Base-by-base conservation (phyloP, 2,329 filamentous ascomycete species). In the Paramyrothecium sp. region DNA sequence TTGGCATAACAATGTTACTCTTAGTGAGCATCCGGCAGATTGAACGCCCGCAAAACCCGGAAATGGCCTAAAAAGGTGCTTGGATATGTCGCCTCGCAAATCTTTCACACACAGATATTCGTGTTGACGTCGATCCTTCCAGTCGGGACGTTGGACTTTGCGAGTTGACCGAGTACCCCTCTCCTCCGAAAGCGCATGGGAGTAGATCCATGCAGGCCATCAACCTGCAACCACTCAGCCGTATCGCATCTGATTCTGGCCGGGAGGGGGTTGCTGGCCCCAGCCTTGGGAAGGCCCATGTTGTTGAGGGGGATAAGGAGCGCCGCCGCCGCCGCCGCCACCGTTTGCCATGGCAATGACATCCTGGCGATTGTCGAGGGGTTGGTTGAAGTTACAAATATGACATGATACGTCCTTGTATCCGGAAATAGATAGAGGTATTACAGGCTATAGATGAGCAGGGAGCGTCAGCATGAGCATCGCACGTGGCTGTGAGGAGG, bases 321-420 rank as follows among this genome's bases (percentile, higher is more conserved):
- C 67, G 54, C 71, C 72, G 22, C 65, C 62, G 1, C 65, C 62
- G 1, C 61, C 58, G 2, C 55, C 72, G n/a, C 73, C 76, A 33
- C 75, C 76, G 51, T 75, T 73, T 62, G 70, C 73, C 77, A 85
- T 82, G 55, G 75, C 76, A 68, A 80, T 77, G 52, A 86, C 81
- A 58, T 87, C 84, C 13, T 75, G 81, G 16, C 84, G 76, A 65
- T 81, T 78, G 62, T 83, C 78, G 55, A 89, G 78, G 11, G 86
- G 85, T 70, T 93, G 89, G 61, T 85, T 82, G 70, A 91, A 92
- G 70, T 88, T 86, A 81, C 90, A 94, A 71, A 92, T 86, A 67
- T 86, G 81, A 77, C 90, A 94, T 58, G 81, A 78, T 56, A 94
- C 81, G 66, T 92, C 89, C 64, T 87, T 78, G 73, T 88, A 87